Percentiles rank a stretch among this genome's conserved stretches.
Conservation (phyloP, 1,284 basidiomycete genomes). For the Sanghuangporus weigelae region DNA sequence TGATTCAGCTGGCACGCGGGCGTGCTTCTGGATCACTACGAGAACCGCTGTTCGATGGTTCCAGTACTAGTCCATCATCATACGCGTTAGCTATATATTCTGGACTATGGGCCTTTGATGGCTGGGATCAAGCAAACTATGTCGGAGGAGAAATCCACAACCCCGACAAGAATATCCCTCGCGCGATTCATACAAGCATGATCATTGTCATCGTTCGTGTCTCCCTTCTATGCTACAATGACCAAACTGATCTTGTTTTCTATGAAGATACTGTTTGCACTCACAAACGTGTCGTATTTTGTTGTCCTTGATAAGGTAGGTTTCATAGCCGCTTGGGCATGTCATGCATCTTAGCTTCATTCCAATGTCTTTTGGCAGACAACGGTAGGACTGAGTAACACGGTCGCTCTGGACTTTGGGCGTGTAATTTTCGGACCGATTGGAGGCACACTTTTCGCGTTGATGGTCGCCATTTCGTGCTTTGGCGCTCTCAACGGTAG, state of each 20-base stretch:
- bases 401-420: constrained; percentile 94
- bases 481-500: constrained; percentile 87
- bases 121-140: constrained; percentile 89
- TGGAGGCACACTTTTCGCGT: constrained; percentile 85
- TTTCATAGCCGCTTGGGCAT: constrained; percentile 18
- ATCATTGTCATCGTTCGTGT: constrained; percentile 59
- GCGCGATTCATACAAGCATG: constrained; percentile 88
- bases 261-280: constrained; percentile 62
- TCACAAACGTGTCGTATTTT: constrained; percentile 89
- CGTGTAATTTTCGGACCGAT: constrained; percentile 78
- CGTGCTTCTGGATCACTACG: constrained; percentile 59
- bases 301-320: constrained; percentile 80
- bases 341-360: neutral
- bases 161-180: constrained; percentile 82
- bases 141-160: constrained; percentile 90
- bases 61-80: constrained; percentile 72
- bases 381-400: constrained; percentile 77
- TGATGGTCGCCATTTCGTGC: constrained; percentile 90
- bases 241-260: neutral
- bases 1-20: constrained; percentile 68
- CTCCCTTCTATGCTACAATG: neutral
- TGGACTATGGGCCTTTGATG: constrained; percentile 93
- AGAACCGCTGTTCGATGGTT: constrained; percentile 66
- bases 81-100: constrained; percentile 95
- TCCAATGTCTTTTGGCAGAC: constrained; percentile 30